Evolutionary conservation across 2,329 filamentous ascomycete species (phyloP).

Genomic region (Epichloe baconii): DNA sequence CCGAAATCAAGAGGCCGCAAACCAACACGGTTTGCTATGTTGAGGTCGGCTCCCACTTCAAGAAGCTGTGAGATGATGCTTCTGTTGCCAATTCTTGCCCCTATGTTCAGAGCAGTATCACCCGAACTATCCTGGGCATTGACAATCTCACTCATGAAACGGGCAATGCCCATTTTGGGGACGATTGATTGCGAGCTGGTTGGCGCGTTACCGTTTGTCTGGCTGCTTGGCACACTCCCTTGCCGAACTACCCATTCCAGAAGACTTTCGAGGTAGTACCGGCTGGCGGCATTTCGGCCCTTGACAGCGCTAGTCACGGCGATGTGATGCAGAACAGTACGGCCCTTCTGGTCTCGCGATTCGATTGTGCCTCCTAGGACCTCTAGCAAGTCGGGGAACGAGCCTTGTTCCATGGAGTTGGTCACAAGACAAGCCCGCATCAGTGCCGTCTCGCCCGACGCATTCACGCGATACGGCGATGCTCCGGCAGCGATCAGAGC

Average conservation of each 20-base stretch:
- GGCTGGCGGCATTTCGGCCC: slow-evolving; percentile 77
- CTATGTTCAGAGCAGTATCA: slow-evolving; percentile 89
- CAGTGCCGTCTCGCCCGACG: slow-evolving; percentile 78
- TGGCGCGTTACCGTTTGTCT: slow-evolving; percentile 23
- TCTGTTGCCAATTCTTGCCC: slow-evolving; percentile 80
- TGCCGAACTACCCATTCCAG: slow-evolving; percentile 90
- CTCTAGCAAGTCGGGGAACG: slow-evolving; percentile 82
- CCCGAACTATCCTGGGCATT: slow-evolving; percentile 89
- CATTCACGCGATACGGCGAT: slow-evolving; percentile 78
- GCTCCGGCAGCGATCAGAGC: slow-evolving; percentile 74
- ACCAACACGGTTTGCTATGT: slow-evolving; percentile 80
- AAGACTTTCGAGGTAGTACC: slow-evolving; percentile 90
- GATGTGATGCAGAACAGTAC: slow-evolving; percentile 92
- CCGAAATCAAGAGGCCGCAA: slow-evolving; percentile 89
- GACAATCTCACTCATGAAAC: slow-evolving; percentile 95
- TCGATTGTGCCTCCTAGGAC: slow-evolving; percentile 83
- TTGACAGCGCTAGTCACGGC: slow-evolving; percentile 93
- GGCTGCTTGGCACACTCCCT: slow-evolving; percentile 49
- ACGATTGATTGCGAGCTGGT: slow-evolving; percentile 27
- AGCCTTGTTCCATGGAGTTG: slow-evolving; percentile 84
- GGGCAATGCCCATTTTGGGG: slow-evolving; percentile 70
- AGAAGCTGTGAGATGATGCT: slow-evolving; percentile 95
- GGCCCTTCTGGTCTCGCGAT: slow-evolving; percentile 73
- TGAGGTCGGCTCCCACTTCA: slow-evolving; percentile 88
- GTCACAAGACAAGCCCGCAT: slow-evolving; percentile 89